Evolutionary conservation across 805 yeast genomes (phyloP).

Genomic region (Starmerella ratchasimensis): DNA sequence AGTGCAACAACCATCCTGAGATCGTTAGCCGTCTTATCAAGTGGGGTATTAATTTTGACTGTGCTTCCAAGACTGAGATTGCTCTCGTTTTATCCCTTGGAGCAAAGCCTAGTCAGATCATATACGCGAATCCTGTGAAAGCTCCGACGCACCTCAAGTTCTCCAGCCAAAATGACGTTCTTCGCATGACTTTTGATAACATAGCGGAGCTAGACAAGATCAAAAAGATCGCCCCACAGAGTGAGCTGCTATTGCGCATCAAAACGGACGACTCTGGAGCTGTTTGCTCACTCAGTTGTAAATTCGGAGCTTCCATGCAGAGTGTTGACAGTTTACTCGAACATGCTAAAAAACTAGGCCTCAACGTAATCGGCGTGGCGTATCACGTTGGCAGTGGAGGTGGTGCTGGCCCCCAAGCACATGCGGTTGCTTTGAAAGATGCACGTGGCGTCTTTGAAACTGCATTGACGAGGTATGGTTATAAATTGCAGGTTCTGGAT

Average conservation of each 20-base stretch:
- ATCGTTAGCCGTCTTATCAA: constrained; percentile 44
- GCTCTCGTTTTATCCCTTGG: constrained; percentile 42
- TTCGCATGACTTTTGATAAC: constrained; percentile 80
- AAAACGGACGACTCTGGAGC: constrained; percentile 83
- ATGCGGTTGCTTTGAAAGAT: constrained; percentile 34
- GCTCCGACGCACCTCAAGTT: constrained; percentile 66
- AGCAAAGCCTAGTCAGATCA: constrained; percentile 44
- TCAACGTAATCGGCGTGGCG: constrained; percentile 71
- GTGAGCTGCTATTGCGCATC: constrained; percentile 63
- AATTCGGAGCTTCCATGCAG: constrained; percentile 66
- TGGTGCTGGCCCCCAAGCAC: constrained; percentile 54
- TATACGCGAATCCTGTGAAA: constrained; percentile 92
- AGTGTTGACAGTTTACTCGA: constrained; percentile 42
- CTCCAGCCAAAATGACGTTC: constrained; percentile 43
- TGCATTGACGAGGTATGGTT: constrained; percentile 30
- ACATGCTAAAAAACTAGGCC: constrained; percentile 44
- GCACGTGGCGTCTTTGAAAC: constrained; percentile 45
- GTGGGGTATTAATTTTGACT: constrained; percentile 72
- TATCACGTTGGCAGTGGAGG: constrained; percentile 97
- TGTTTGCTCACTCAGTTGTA: constrained; percentile 71
- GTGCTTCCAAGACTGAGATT: constrained; percentile 84
- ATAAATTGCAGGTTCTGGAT: constrained; percentile 47
- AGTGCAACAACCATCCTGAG: constrained; percentile 66
- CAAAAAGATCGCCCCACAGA: constrained; percentile 49
- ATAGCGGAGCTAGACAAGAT: constrained; percentile 70